Percentiles rank a stretch among this genome's conserved stretches.
Evolutionary conservation across 352 stramenopile genomes (phyloP).

Genomic region (Globisporangium carolinianum): DNA sequence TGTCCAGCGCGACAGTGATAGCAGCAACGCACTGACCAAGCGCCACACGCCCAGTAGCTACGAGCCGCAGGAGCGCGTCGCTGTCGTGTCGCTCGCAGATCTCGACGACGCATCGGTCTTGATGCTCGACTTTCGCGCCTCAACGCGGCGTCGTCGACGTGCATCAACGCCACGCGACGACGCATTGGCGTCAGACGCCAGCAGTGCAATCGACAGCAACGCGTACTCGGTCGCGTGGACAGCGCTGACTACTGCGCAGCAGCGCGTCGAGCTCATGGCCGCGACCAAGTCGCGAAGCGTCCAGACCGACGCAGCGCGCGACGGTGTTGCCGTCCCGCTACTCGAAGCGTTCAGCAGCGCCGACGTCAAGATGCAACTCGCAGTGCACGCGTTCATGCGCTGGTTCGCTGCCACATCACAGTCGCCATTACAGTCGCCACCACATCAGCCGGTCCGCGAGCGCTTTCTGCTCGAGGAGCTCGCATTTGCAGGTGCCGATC

Average conservation of each 20-base stretch:
- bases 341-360: constrained; percentile 36
- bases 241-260: constrained; percentile 28
- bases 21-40: background rate
- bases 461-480: constrained; percentile 56
- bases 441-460: constrained; percentile 39
- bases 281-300: constrained; percentile 46
- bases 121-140: constrained; percentile 33
- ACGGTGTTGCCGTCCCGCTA: constrained; percentile 32
- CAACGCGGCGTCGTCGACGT: background rate
- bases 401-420: constrained; percentile 37
- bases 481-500: constrained; percentile 37
- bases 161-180: background rate
- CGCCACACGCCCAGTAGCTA: background rate
- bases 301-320: constrained; percentile 23
- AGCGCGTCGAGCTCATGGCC: constrained; percentile 43
- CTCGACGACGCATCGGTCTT: constrained; percentile 36
- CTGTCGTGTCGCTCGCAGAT: constrained; percentile 41
- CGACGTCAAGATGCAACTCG: constrained; percentile 37
- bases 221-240: constrained; percentile 35
- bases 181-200: background rate
- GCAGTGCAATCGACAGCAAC: background rate
- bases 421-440: constrained; percentile 20
- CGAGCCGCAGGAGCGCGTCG: constrained; percentile 27
- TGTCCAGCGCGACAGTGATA: background rate
- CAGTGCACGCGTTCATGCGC: constrained; percentile 39